Percentiles rank a stretch among this genome's conserved stretches.
Evolutionary conservation across 176 grass and related monocot genomes (phyloP).

Genomic region (Lolium perenne): DNA sequence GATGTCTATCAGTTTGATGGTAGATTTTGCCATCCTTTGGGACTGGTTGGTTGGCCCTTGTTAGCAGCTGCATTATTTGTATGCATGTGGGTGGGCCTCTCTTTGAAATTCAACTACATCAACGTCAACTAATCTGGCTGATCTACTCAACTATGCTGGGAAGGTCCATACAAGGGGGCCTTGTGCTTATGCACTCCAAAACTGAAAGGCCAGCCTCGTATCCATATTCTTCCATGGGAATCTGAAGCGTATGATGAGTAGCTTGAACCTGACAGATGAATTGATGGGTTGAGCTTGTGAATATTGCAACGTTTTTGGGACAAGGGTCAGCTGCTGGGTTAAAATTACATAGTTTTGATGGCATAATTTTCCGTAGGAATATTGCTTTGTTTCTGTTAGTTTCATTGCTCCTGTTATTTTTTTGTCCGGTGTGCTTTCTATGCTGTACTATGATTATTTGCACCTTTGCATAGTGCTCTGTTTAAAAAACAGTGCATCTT

Average conservation of each 20-base stretch:
- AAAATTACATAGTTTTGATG: not conserved
- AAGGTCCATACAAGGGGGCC: constrained; percentile 2
- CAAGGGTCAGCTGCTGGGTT: not conserved
- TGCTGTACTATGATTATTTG: no score
- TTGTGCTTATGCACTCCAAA: not conserved
- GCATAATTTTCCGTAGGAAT: no score
- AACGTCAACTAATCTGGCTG: constrained; percentile 8
- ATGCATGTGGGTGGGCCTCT: not conserved
- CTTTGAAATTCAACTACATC: not conserved
- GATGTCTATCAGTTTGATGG: not conserved
- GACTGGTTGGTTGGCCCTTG: not conserved
- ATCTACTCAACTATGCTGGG: not conserved
- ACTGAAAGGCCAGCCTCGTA: not conserved
- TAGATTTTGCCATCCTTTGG: not conserved
- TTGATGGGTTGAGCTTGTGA: not conserved
- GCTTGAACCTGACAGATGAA: not conserved
- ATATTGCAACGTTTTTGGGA: not conserved
- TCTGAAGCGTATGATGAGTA: not conserved
- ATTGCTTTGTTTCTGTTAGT: no score
- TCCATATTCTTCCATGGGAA: not conserved
- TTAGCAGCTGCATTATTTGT: not conserved
- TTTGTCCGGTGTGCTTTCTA: no score
- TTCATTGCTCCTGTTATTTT: no score
- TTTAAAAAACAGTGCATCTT: no score
- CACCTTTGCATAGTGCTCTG: no score